Conservation (phyloP, 1,284 basidiomycete genomes). For the Moesziomyces aphidis region DNA sequence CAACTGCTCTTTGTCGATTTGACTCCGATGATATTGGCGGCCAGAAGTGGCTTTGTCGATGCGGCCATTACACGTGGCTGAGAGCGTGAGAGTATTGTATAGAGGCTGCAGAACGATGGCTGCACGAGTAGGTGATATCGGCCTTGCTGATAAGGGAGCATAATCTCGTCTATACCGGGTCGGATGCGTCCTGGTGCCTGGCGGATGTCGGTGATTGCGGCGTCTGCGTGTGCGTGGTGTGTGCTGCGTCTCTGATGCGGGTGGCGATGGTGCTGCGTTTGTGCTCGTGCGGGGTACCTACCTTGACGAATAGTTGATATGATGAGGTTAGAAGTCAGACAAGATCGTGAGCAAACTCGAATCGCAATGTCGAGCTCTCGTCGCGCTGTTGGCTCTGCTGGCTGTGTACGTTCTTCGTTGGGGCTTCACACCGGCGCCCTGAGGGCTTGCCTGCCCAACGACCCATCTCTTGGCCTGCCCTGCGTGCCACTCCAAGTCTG, state of each 20-base stretch:
- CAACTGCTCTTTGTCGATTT: too few relatives aligned
- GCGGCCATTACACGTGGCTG: not conserved
- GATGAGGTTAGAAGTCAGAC: slow-evolving; percentile 48
- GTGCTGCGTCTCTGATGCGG: slow-evolving; percentile 29
- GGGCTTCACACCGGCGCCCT: not conserved
- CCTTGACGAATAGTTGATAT: slow-evolving; percentile 55
- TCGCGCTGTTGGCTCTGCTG: slow-evolving; percentile 2
- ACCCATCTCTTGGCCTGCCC: too few relatives aligned
- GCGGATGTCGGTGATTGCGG: not conserved
- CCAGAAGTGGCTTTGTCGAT: not conserved
- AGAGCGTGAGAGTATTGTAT: not conserved
- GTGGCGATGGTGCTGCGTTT: slow-evolving; percentile 13
- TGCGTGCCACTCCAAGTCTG: too few relatives aligned
- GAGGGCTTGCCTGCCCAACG: too few relatives aligned
- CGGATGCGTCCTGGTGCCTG: not conserved
- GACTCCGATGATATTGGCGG: not conserved
- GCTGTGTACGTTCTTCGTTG: slow-evolving; percentile 1
- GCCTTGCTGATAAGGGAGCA: too few relatives aligned
- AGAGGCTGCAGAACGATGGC: too few relatives aligned
- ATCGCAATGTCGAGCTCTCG: slow-evolving; percentile 27
- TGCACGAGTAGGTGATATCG: too few relatives aligned
- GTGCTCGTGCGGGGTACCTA: slow-evolving; percentile 33
- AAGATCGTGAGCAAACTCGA: slow-evolving; percentile 52
- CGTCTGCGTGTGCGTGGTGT: slow-evolving; percentile 8
- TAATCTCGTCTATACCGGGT: not conserved